Evolutionary conservation across 2,329 filamentous ascomycete genomes (phyloP), one percentile per base, ranked within the genome.

Genomic region (Fusarium redolens): DNA sequence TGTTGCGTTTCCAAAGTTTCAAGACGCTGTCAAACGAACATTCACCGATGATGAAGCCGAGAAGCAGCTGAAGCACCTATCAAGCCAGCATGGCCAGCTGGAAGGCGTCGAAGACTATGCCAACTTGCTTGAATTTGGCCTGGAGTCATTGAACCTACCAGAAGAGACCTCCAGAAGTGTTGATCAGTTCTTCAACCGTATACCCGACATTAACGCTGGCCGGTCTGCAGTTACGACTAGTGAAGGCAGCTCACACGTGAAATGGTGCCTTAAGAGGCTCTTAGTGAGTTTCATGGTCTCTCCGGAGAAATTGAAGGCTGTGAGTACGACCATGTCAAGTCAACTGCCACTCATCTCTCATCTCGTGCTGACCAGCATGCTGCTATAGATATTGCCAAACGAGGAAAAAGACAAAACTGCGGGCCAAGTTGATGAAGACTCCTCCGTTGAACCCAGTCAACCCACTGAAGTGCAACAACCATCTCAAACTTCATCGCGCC

Each of bases 131-230:
- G 30, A 50, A 22, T 50, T 0, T 22, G 47, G 47, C 11, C 30
- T 50, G 20, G 47, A 50, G 0, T 50, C 47, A n/a, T 1, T 50
- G 15, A 50, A 50, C 20, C 0, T 50, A 22, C 30, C 47, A 50
- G 30, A 50, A 11, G n/a, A 50, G 0, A 14, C 18, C 11, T 9
- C 47, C 7, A 50, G 0, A 15, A 0, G 33, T 0, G 30, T 50
- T 14, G 47, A 50, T 5, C 47, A 50, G n/a, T 50, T 50, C 47
- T 18, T 50, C 0, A 33, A 18, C 11, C 0, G 7, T 33, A 22
- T 50, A 33, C 47, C 30, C 15, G 20, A 33, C 30, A 33, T 9
- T 0, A 50, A 0, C 30, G 30, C 14, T 12, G 28, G 0, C 0
- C 30, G 1, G 30, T 50, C 47, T 51, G 17, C 11, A 45, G 30